Percentiles rank a stretch among this genome's conserved stretches.
Conservation (phyloP, 2,329 filamentous ascomycete species). For the Pseudonectria buxi region DNA sequence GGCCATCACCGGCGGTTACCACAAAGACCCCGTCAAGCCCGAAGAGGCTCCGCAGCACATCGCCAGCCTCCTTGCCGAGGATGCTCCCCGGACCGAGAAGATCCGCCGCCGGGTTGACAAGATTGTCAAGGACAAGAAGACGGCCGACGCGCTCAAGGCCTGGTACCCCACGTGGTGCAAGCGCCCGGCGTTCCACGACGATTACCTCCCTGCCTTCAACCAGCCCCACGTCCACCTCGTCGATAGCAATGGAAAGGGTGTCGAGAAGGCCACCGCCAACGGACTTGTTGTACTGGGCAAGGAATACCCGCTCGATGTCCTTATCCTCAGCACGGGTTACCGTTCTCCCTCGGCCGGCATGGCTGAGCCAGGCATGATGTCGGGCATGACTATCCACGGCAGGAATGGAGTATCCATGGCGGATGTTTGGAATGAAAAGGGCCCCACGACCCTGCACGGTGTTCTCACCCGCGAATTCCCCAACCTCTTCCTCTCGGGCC, state of each 20-base stretch:
- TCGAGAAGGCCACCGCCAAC: background rate
- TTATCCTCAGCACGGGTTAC: constrained; percentile 29
- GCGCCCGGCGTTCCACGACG: constrained; percentile 54
- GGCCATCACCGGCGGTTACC: constrained; percentile 24
- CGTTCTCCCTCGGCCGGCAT: constrained; percentile 25
- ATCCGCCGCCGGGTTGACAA: constrained; percentile 39
- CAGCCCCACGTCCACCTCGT: constrained; percentile 48
- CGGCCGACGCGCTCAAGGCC: constrained; percentile 46
- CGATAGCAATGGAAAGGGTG: constrained; percentile 35
- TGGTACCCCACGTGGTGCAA: constrained; percentile 60
- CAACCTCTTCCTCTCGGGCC: constrained; percentile 44
- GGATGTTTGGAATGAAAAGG: constrained; percentile 36
- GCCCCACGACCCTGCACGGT: constrained; percentile 46
- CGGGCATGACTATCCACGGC: constrained; percentile 31
- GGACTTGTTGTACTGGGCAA: background rate
- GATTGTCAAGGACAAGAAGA: constrained; percentile 42
- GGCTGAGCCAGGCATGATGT: constrained; percentile 13
- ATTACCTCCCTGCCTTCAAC: constrained; percentile 54
- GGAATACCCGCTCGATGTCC: constrained; percentile 1
- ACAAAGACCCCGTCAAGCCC: constrained; percentile 9
- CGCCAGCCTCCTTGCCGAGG: constrained; percentile 24
- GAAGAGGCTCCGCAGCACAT: constrained; percentile 13
- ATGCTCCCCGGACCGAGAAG: constrained; percentile 34
- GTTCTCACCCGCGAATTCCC: constrained; percentile 42
- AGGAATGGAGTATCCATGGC: constrained; percentile 36